Evolutionary conservation across 371 early-diverging fungal species (phyloP), one percentile per base, ranked within the genome.

Genomic region (Mucor piriformis): DNA sequence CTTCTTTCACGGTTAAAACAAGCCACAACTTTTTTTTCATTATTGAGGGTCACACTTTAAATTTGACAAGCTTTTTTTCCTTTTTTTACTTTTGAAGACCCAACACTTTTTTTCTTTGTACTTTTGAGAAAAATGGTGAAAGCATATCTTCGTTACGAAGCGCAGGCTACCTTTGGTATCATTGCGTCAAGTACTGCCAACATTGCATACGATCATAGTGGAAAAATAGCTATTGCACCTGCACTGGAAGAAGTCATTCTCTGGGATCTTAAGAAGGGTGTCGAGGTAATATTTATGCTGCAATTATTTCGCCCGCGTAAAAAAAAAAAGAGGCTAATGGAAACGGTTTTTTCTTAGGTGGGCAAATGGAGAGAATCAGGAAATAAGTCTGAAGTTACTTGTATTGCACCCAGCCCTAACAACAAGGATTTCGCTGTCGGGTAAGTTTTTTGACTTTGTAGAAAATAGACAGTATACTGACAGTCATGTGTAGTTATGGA

Each of bases 241-340:
- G 87, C 92, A 0, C 84, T 98, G 16, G 95, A 96, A 74, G 83
- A 86, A 59, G 88, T 94, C 44, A 71, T 81, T 42, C 72, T 94
- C 13, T 96, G 95, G 95, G 91, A 96, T 75, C 76, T 92, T 29
- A 89, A 92, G 67, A 91, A 87, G 70, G 97, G 95, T 37, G 82
- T 77, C 24, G 71, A 87, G 80, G 88, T 90, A 70, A 38, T n/a
- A n/a, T n/a, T n/a, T n/a, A n/a, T n/a, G n/a, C n/a, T n/a, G n/a
- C n/a, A n/a, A n/a, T n/a, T n/a, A n/a, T n/a, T n/a, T n/a, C n/a
- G n/a, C n/a, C n/a, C n/a, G n/a, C n/a, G 32, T 53, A 16, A 25
- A 25, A 6, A 59, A 37, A 25, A 44, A 33, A 47, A n/a, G 44
- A 3, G 16, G 11, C 24, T 25, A 44, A 50, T 37, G 8, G 21